Evolutionary conservation across 2,329 filamentous ascomycete species (phyloP).

Genomic region (Colletotrichum zoysiae): DNA sequence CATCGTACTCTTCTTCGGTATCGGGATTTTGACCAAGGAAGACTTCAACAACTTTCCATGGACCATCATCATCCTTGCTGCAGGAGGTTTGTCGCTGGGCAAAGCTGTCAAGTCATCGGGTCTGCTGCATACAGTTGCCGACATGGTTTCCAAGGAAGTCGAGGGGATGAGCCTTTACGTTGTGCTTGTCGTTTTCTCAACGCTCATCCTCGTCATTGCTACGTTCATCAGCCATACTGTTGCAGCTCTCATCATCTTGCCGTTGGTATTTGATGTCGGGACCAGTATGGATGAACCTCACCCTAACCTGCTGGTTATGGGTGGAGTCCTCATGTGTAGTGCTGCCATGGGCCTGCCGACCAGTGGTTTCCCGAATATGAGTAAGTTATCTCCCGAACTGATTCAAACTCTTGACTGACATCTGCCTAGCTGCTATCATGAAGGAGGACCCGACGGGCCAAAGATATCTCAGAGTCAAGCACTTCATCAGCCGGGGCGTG

Average conservation of each 20-base stretch:
- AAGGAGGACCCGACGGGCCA: constrained; percentile 97
- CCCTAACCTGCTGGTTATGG: constrained; percentile 96
- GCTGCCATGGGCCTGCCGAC: constrained; percentile 98
- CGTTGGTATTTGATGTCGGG: constrained; percentile 89
- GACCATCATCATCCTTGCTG: constrained; percentile 99
- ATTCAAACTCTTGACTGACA: neutral
- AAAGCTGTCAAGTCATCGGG: constrained; percentile 96
- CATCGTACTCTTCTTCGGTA: constrained; percentile 95
- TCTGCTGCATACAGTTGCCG: constrained; percentile 88
- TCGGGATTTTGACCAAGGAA: constrained; percentile 95
- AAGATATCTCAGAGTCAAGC: constrained; percentile 89
- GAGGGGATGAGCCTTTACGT: constrained; percentile 86
- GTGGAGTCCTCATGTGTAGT: constrained; percentile 93
- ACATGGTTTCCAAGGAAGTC: constrained; percentile 79
- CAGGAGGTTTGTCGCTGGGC: constrained; percentile 90
- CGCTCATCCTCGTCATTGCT: constrained; percentile 88
- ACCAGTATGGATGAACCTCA: constrained; percentile 88
- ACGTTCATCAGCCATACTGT: constrained; percentile 99
- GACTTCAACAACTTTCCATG: constrained; percentile 99
- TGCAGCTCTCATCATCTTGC: constrained; percentile 92
- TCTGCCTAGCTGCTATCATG: constrained; percentile 87
- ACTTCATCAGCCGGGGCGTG: constrained; percentile 95
- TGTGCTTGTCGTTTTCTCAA: constrained; percentile 86
- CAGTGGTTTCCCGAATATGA: constrained; percentile 99
- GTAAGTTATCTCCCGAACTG: constrained; percentile 68